Evolutionary conservation across 257 asterid species (phyloP), one percentile per base, ranked within the genome.

Genomic region (Solanum microdontum): DNA sequence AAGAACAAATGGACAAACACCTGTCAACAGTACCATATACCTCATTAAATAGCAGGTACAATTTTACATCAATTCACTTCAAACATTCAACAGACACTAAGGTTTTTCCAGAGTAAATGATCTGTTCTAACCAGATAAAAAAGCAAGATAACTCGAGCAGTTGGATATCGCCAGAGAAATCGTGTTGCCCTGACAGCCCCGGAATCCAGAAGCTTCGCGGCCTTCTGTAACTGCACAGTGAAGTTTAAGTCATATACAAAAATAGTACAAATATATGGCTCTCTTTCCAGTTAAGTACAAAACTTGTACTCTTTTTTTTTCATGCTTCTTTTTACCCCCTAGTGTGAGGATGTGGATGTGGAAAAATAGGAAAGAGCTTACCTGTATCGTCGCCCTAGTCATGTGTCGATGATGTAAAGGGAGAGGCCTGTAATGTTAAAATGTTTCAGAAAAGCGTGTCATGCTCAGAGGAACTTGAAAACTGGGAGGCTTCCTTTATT

Each of bases 161-260:
- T 92, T 73, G 99, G 99, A 94, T 96, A 96, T 88, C 96, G 98
- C 99, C 99, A 97, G 60, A 97, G 94, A 92, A 97, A 97, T 89
- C 95, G 94, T 33, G 99, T 97, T 87, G 98, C 99, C 94, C 99
- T 94, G 89, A 93, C 99, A 58, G 99, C 99, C 88, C 98, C 99
- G 10, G 95, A 91, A 87, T 97, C 99, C 89, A 97, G 92, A 83
- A 96, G 90, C 88, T 97, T 97, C 15, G 95, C 99, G 26, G 99
- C 99, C 92, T 91, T 95, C 93, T 97, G 99, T 93, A 97, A 92
- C 99, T 97, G 93, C 92, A 92, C 80, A 82, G 84, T 70, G 26
- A 88, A 55, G 89, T 77, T 83, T 60, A 83, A 36, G 84, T 77
- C 84, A 43, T 58, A 55, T 88, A n/a, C 73, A 51, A 76, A 83